Percentiles rank a stretch among this genome's conserved stretches.
Conservation (phyloP, 2,329 filamentous ascomycete genomes). For the Fusarium succisae region DNA sequence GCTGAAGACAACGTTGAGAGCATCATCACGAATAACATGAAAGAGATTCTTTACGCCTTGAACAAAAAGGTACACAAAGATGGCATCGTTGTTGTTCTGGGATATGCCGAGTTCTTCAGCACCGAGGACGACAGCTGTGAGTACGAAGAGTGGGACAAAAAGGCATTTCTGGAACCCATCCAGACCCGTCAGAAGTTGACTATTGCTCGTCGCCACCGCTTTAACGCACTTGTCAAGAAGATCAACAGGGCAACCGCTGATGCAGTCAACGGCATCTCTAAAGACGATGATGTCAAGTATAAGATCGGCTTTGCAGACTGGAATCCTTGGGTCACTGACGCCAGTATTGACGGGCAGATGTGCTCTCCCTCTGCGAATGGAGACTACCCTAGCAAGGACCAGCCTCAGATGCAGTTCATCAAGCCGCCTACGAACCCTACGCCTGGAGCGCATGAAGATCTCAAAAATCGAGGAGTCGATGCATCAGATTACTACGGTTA, state of each 20-base stretch:
- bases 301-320: constrained; percentile 4
- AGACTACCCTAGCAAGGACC: not conserved
- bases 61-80: not conserved
- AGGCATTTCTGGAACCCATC: not conserved
- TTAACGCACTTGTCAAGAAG: not conserved
- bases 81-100: not conserved
- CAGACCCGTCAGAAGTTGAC: not conserved
- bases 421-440: not conserved
- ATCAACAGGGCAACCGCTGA: not conserved
- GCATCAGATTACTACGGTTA: fast-evolving
- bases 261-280: not conserved
- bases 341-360: not conserved
- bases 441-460: fast-evolving
- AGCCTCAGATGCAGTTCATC: constrained; percentile 6
- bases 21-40: not conserved
- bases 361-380: not conserved
- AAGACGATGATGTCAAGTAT: not conserved
- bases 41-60: not conserved
- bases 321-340: not conserved
- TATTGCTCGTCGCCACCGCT: not conserved
- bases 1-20: not conserved
- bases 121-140: not conserved
- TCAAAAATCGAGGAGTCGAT: fast-evolving
- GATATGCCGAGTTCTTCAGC: not conserved
- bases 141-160: not conserved